These are phyloP conservation scores for Melampsora larici-populina DNA, from an alignment of 1,284 basidiomycete genomes.

Conservation along the genomic window DNA sequence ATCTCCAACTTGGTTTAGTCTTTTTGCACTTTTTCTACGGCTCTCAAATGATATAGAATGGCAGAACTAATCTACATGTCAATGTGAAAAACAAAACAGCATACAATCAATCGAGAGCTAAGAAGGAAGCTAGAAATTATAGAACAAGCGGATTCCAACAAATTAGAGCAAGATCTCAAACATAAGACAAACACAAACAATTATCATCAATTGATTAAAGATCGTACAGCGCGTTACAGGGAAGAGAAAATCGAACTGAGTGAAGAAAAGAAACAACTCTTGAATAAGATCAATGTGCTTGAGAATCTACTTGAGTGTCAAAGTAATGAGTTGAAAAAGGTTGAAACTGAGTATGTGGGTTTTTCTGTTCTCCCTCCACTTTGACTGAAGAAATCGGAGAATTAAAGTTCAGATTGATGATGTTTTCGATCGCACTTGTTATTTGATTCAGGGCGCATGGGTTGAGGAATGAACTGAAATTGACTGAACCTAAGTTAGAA, in stretches of 20 bases:
- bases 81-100: background rate
- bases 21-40: background rate
- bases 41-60: background rate
- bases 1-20: constrained; percentile 49
- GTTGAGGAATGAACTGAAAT: constrained; percentile 20
- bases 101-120: constrained; percentile 30
- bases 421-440: background rate
- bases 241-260: constrained; percentile 1
- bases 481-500: constrained; percentile 16
- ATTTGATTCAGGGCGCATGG: constrained; percentile 14
- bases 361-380: background rate
- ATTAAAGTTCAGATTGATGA: too few species aligned
- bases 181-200: background rate
- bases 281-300: background rate
- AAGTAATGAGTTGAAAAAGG: background rate
- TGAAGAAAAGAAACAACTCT: background rate
- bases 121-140: constrained; percentile 7
- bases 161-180: constrained; percentile 1
- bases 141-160: background rate
- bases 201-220: constrained; percentile 7
- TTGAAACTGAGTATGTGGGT: constrained; percentile 12
- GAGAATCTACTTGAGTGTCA: background rate
- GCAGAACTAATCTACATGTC: background rate
- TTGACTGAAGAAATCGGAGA: too few species aligned
- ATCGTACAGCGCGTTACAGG: background rate